Base-by-base conservation (phyloP, 2,329 filamentous ascomycete species). In the Fusarium nygamai region DNA sequence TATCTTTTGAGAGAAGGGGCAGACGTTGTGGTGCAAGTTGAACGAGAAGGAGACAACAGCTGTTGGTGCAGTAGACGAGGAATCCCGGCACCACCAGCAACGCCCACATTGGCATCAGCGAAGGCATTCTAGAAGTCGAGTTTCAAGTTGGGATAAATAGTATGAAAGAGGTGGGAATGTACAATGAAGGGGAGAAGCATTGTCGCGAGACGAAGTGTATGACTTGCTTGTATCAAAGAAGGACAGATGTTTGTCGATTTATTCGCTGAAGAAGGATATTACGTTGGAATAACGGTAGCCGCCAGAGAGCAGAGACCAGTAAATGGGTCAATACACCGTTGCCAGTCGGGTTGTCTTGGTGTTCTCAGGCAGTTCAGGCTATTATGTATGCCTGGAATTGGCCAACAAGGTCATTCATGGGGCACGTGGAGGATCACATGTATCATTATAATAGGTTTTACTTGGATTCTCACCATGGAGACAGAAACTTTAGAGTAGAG, bases 11-110 rank as follows among this genome's bases (percentile, higher is more conserved):
- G 89, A 59, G 89, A 93, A 73, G 90, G 91, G 47, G 92, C 98
- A 83, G 92, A 98, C 78, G 90, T 95, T 19, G 91, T 97, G 33
- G 89, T 98, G 10, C 96, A 98, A 82, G 93, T 97, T 4, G 96
- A 98, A 83, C 87, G 92, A 53, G 94, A 98, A 78, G 94, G 93
- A 1, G 94, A 97, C 65, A 80, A 81, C 46, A 86, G 84, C 27
- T 92, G 90, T 76, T 92, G 90, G 90, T 92, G 90, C 74, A 76
- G 73, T 22, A 78, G 82, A 41, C 79, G 79, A 56, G 80, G 82
- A 50, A 74, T 77, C 22, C 64, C 78, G 29, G 76, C 77, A 27
- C 65, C 74, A 60, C 67, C 78, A 51, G 72, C 78, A 46, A 76
- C 80, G 63, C 80, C 82, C 39, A 74, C 81, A 44, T 74, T 83